Conservation (phyloP, 1,284 basidiomycete genomes). For the Xerocomus amazonicus region DNA sequence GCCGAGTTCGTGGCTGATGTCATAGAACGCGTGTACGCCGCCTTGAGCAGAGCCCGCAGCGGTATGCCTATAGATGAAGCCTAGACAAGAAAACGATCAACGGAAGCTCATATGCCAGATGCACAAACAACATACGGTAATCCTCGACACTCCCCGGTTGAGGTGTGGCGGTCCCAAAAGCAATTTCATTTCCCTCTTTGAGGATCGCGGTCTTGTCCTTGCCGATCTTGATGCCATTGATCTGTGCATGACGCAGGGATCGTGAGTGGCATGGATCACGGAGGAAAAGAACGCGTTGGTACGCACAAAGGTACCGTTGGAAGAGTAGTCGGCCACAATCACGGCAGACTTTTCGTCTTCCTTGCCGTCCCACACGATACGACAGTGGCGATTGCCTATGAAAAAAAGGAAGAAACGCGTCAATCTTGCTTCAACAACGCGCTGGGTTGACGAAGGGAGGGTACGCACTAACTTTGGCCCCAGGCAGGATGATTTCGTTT, state of each 20-base stretch:
- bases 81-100: conserved; percentile 23
- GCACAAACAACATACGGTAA: conserved; percentile 36
- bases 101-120: conserved; percentile 9
- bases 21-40: conserved; percentile 62
- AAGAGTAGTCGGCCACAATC: conserved; percentile 68
- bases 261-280: conserved; percentile 7
- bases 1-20: conserved; percentile 65
- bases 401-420: conserved; percentile 21
- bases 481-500: conserved; percentile 58
- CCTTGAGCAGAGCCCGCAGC: conserved; percentile 45
- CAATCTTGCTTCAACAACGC: conserved; percentile 10
- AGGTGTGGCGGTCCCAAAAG: conserved; percentile 60
- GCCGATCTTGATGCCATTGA: conserved; percentile 67
- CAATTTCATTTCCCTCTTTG: conserved; percentile 78
- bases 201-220: conserved; percentile 57
- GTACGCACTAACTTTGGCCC: conserved; percentile 71
- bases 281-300: conserved; percentile 3
- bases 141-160: conserved; percentile 36
- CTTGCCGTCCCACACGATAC: conserved; percentile 64
- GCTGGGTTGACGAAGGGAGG: conserved; percentile 12
- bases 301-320: conserved; percentile 85
- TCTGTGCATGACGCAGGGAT: conserved; percentile 40
- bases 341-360: conserved; percentile 52
- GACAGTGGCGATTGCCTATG: conserved; percentile 64
- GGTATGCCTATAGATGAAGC: conserved; percentile 52